Evolutionary conservation across 2,329 filamentous ascomycete genomes (phyloP).

Genomic region (Calycina herbarum): DNA sequence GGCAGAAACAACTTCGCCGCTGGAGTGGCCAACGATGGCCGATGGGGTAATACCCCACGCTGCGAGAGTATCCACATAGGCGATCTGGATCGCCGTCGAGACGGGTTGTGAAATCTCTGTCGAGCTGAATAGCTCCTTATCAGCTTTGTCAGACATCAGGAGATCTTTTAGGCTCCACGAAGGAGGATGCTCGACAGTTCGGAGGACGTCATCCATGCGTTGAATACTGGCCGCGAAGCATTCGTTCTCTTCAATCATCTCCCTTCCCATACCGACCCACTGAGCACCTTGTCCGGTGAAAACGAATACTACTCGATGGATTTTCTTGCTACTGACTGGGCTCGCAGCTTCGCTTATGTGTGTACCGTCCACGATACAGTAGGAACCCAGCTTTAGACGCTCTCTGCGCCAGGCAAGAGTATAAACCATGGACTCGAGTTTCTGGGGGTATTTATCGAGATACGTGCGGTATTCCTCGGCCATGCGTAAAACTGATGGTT

Average conservation of each 20-base stretch:
- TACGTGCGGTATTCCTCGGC: neutral
- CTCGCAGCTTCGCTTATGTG: no score
- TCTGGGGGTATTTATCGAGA: neutral
- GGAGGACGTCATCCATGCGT: neutral
- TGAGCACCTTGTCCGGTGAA: slow-evolving; percentile 33
- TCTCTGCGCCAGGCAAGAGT: slow-evolving; percentile 8
- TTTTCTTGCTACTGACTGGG: no score
- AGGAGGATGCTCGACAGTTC: neutral
- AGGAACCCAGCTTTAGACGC: slow-evolving; percentile 6
- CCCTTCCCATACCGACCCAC: slow-evolving; percentile 28
- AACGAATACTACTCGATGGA: no score
- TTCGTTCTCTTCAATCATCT: slow-evolving; percentile 15
- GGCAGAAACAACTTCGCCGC: slow-evolving; percentile 44
- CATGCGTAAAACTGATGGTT: slow-evolving; percentile 5
- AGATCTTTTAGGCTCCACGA: slow-evolving; percentile 30
- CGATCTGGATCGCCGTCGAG: slow-evolving; percentile 27
- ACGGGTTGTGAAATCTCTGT: slow-evolving; percentile 25
- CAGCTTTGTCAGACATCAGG: neutral
- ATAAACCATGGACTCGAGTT: slow-evolving; percentile 10
- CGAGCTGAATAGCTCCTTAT: slow-evolving; percentile 25
- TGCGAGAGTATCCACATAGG: slow-evolving; percentile 21
- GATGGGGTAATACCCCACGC: slow-evolving; percentile 35
- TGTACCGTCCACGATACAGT: neutral
- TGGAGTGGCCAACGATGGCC: slow-evolving; percentile 42
- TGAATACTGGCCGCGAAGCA: neutral